Percentiles rank a stretch among this genome's conserved stretches.
Conservation (phyloP, 768 basidiomycete genomes). For the Pleurotus djamor region DNA sequence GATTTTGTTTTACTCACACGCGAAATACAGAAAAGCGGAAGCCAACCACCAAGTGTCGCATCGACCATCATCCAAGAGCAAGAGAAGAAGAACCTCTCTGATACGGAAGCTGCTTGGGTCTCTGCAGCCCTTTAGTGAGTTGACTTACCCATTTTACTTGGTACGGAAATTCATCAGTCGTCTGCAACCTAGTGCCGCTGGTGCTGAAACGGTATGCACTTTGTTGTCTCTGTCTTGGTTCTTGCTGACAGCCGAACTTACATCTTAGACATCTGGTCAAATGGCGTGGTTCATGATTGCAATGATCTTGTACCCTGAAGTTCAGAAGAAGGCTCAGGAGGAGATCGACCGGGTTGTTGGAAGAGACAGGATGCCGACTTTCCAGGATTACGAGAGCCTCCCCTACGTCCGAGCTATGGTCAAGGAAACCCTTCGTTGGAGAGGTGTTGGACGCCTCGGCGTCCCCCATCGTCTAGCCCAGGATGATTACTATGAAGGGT, state of each 20-base stretch:
- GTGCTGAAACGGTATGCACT: constrained; percentile 18
- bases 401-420: constrained; percentile 18
- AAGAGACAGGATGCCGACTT: constrained; percentile 17
- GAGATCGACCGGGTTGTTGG: constrained; percentile 21
- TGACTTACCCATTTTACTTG: background rate
- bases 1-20: background rate
- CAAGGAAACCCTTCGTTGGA: constrained; percentile 19
- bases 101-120: constrained; percentile 13
- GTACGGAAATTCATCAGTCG: background rate
- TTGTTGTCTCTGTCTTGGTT: constrained; percentile 15
- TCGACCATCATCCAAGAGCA: constrained; percentile 9
- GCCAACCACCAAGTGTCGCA: constrained; percentile 6
- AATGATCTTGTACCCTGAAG: constrained; percentile 18
- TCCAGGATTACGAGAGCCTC: constrained; percentile 15
- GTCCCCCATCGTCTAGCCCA: constrained; percentile 8
- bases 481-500: constrained; percentile 30
- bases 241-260: constrained; percentile 1
- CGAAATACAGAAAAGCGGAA: constrained; percentile 8
- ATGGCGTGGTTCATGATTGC: constrained; percentile 15
- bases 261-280: constrained; percentile 12
- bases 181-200: constrained; percentile 8
- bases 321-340: constrained; percentile 20
- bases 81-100: constrained; percentile 7
- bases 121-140: constrained; percentile 12
- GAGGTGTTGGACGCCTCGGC: constrained; percentile 14